Base-by-base conservation (phyloP, 2,329 filamentous ascomycete species). In the Claviceps cyperi region DNA sequence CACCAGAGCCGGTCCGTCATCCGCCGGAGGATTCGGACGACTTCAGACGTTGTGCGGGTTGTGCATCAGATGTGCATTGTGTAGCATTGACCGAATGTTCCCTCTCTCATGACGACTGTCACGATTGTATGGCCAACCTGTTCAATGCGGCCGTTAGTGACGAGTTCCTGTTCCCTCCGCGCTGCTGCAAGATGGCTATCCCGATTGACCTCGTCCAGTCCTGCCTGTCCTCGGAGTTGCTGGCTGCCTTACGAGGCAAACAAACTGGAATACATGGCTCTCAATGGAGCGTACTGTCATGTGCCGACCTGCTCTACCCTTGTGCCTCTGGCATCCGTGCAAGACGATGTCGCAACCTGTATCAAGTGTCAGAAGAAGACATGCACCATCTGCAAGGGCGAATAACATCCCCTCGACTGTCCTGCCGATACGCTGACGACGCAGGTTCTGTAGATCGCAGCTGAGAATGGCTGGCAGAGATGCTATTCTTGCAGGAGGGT, bases 141-240 rank as follows among this genome's bases (percentile, higher is more conserved):
- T 75, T 80, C 57, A n/a, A 52, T 1, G 49, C 58, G 0, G 65
- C 73, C 0, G 64, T 75, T 21, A 61, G 51, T 0, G 73, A 79
- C 52, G 73, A 80, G 50, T 64, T 68, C 0, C 56, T 76, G 0
- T 81, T 78, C 51, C 78, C 77, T 0, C 76, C 77, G 0, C 65
- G 67, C 2, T 81, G 77, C 60, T 80, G 77, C 56, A 51, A 56
- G 0, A 55, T 69, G 28, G 50, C 58, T 0, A 72, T 81, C 5
- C 58, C 67, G 0, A 46, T 74, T 0, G 58, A 60, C 0, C 47
- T 53, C 0, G 64, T 64, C 28, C 59, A 58, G 0, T 39, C 55
- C 1, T 65, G 72, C 45, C 61, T 81, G 0, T 56, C 63, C 0
- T 5, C 54, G 0, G 50, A 67, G 1, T 44, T 76, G 0, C 51